Evolutionary conservation across 2,329 filamentous ascomycete species (phyloP).

Genomic region (Pseudogymnoascus sp.): DNA sequence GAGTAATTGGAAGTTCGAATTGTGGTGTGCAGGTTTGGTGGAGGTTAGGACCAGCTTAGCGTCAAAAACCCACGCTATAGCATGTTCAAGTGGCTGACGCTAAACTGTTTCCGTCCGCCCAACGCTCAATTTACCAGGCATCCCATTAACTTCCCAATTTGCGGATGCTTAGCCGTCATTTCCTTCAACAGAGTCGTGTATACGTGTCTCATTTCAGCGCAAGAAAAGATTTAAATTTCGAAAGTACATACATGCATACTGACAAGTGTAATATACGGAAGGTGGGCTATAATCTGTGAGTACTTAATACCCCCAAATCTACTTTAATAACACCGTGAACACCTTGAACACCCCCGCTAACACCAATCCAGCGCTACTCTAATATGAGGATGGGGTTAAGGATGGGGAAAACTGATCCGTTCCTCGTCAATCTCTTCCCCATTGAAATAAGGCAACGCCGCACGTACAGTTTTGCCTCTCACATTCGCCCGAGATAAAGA

Average conservation of each 20-base stretch:
- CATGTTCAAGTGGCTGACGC: conserved; percentile 1
- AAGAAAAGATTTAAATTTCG: neutral
- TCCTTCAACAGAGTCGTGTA: neutral
- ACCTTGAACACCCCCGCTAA: neutral
- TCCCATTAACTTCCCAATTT: conserved; percentile 6
- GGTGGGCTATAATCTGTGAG: neutral
- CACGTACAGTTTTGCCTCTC: neutral
- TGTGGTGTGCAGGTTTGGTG: neutral
- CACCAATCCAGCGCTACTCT: neutral
- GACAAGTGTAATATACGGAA: neutral
- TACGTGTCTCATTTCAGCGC: conserved; percentile 5
- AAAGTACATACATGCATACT: neutral
- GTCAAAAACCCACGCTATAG: neutral
- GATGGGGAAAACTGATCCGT: conserved; percentile 7
- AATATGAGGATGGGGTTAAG: conserved; percentile 10
- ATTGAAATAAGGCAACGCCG: conserved; percentile 9
- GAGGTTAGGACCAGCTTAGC: too few relatives aligned
- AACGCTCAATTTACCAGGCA: neutral
- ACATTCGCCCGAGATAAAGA: conserved; percentile 8
- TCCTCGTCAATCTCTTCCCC: conserved; percentile 8
- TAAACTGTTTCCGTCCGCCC: neutral
- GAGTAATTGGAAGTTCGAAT: conserved; percentile 12
- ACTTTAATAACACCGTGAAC: conserved; percentile 2
- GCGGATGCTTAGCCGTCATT: conserved; percentile 10
- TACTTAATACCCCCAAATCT: neutral